Percentiles rank a stretch among this genome's conserved stretches.
These are phyloP conservation scores for Camelina neglecta DNA, from an alignment of 345 rosid species.

Conservation along the genomic window DNA sequence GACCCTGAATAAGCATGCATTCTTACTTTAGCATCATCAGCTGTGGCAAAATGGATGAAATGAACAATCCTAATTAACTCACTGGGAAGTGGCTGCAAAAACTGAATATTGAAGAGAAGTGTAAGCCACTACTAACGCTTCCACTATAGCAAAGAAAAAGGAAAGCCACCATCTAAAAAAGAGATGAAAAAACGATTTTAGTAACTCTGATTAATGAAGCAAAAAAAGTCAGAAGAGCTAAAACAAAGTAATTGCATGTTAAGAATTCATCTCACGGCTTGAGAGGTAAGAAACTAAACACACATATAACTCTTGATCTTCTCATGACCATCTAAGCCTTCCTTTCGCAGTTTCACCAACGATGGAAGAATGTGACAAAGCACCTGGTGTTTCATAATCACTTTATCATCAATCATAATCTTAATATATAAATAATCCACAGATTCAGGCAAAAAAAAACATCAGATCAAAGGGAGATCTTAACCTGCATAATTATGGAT, in stretches of 20 bases:
- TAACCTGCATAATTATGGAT: slow-evolving; percentile 91
- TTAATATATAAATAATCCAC: slow-evolving; percentile 2
- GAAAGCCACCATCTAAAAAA: slow-evolving; percentile 94
- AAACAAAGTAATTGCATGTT: slow-evolving; percentile 37
- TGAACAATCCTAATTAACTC: slow-evolving; percentile 33
- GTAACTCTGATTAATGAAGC: slow-evolving; percentile 20
- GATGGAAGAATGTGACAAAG: slow-evolving; percentile 92
- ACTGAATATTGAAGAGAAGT: slow-evolving; percentile 87
- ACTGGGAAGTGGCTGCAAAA: slow-evolving; percentile 82
- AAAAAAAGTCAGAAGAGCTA: slow-evolving; percentile 28
- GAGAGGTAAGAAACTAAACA: slow-evolving; percentile 73
- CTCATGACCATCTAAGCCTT: slow-evolving; percentile 97
- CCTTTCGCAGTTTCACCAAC: slow-evolving; percentile 88
- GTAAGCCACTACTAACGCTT: slow-evolving; percentile 77
- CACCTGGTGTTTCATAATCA: slow-evolving; percentile 52
- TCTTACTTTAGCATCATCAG: slow-evolving; percentile 20
- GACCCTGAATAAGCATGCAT: slow-evolving; percentile 54
- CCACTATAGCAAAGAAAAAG: slow-evolving; percentile 82
- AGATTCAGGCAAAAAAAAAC: slow-evolving; percentile 9
- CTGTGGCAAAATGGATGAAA: slow-evolving; percentile 8
- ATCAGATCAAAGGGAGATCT: slow-evolving; percentile 19
- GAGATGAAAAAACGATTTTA: neutral
- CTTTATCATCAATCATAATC: slow-evolving; percentile 7
- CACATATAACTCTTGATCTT: slow-evolving; percentile 99
- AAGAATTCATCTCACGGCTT: slow-evolving; percentile 68